phyloP scores from a whole-genome alignment of 768 basidiomycete species.

The Psilocybe tampanensis region DNA sequence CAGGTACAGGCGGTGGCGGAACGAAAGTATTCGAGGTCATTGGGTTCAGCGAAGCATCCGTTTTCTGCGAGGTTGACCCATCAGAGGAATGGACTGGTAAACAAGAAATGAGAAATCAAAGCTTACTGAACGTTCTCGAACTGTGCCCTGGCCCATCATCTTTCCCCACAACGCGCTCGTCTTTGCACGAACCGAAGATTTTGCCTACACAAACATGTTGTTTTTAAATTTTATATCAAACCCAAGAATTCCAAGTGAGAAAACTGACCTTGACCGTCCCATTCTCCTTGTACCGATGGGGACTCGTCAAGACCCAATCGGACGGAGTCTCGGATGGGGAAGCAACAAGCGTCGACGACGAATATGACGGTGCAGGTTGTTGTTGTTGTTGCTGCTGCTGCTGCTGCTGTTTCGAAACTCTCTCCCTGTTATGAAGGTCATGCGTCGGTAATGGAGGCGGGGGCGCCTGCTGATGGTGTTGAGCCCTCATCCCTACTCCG shows the following conservation, averaged over 20 bases:
- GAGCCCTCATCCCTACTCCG: conserved; percentile 11
- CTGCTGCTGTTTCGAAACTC: no score
- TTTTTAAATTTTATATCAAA: background rate
- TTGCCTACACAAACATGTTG: conserved; percentile 26
- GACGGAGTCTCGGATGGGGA: conserved; percentile 26
- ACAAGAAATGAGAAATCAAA: conserved; percentile 7
- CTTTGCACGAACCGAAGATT: conserved; percentile 72
- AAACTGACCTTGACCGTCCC: conserved; percentile 52
- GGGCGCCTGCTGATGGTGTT: conserved; percentile 20
- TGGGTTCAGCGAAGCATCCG: conserved; percentile 45
- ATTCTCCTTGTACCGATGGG: conserved; percentile 44
- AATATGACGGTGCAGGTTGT: conserved; percentile 14
- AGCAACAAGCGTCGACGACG: conserved; percentile 15
- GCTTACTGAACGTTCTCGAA: conserved; percentile 71
- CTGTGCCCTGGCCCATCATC: conserved; percentile 68
- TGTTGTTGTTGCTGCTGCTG: conserved; percentile 8
- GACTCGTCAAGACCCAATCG: conserved; percentile 50
- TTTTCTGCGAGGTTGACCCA: conserved; percentile 43
- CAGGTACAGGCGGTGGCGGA: conserved; percentile 57
- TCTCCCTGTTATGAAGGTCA: background rate
- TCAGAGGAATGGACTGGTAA: conserved; percentile 13
- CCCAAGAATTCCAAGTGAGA: background rate
- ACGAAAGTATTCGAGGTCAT: conserved; percentile 43
- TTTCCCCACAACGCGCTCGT: conserved; percentile 83
- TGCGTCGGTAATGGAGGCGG: conserved; percentile 19